Base-by-base conservation (phyloP, 164 flowering plant species). In the Hamamelis virginiana region DNA sequence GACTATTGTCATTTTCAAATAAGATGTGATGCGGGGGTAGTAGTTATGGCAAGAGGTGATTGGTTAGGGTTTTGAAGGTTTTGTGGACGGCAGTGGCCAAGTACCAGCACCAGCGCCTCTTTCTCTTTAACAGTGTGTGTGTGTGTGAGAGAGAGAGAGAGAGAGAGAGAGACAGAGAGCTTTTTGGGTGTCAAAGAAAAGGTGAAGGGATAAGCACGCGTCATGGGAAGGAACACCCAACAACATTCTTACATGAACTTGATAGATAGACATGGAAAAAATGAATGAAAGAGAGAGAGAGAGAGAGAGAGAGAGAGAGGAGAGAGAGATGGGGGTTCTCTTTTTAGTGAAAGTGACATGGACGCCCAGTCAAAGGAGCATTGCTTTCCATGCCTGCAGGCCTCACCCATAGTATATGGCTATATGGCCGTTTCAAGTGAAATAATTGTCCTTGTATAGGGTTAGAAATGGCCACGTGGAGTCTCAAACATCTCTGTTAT, bases 271-370 rank as follows among this genome's bases (percentile, higher is more conserved):
- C 55, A 47, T 33, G 41, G 41, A 6, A 33, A 33, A 33, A 33
- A 33, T 33, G 41, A 2, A 6, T 33, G 41, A 21, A 58, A 46
- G 44, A 38, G 50, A 21, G 48, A 44, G 60, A 27, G 64, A 33
- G 47, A 28, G 45, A 55, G 64, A 61, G 51, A 69, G 71, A 46
- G 44, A 38, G 50, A 21, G 48, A 44, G 60, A 27, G 64, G n/a
- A 33, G 47, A 28, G 45, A 55, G 64, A 61, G 51, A 69, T n/a
- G 71, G 43, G 67, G 69, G 33, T 65, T 52, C 59, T 62, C 80
- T 76, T 81, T 81, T 74, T 62, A 26, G 69, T 48, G 82, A 81
- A 72, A 78, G 73, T 22, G 82, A 78, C 80, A 5, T 59, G 0
- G 55, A 22, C 25, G 26, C 64, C 60, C 70, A 68, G 81, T 75